A percentile compares a stretch with the other conserved stretches of the same genome.
Evolutionary conservation across 2,329 filamentous ascomycete species (phyloP).

Genomic region (Monilinia polystroma): DNA sequence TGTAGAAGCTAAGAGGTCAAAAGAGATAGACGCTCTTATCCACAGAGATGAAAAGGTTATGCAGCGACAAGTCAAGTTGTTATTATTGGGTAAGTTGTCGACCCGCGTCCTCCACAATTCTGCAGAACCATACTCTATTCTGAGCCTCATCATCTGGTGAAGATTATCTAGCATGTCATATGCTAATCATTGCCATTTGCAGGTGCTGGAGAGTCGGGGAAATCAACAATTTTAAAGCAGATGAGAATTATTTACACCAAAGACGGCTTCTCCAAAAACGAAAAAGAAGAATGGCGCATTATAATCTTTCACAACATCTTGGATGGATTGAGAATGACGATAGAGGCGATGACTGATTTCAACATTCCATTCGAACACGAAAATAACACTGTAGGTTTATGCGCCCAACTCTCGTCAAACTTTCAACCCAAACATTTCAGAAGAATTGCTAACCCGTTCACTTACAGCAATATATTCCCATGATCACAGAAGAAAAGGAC

Average conservation of each 20-base stretch:
- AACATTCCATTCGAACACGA: slow-evolving; percentile 74
- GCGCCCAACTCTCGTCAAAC: background rate
- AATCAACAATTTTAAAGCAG: slow-evolving; percentile 96
- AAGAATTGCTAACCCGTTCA: slow-evolving; percentile 17
- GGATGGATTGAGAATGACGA: slow-evolving; percentile 85
- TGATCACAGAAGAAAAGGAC: slow-evolving; percentile 77
- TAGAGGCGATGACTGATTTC: slow-evolving; percentile 87
- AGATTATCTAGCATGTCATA: background rate
- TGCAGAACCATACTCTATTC: slow-evolving; percentile 11
- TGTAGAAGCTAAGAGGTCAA: slow-evolving; percentile 55
- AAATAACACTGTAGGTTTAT: slow-evolving; percentile 68
- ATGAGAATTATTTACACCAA: slow-evolving; percentile 97
- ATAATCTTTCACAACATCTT: slow-evolving; percentile 96
- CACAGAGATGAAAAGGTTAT: slow-evolving; percentile 85
- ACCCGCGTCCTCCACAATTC: slow-evolving; percentile 21
- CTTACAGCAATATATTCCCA: slow-evolving; percentile 71
- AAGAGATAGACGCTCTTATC: slow-evolving; percentile 83
- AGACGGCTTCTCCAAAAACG: slow-evolving; percentile 77
- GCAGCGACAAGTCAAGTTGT: slow-evolving; percentile 86
- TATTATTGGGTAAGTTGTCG: slow-evolving; percentile 73
- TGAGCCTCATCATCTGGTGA: background rate
- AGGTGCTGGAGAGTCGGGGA: slow-evolving; percentile 95
- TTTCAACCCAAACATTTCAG: background rate
- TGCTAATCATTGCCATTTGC: slow-evolving; percentile 28
- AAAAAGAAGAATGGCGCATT: slow-evolving; percentile 90